phyloP scores from a whole-genome alignment of 371 early-diverging fungal genomes.

The Lichtheimia ramosa region DNA sequence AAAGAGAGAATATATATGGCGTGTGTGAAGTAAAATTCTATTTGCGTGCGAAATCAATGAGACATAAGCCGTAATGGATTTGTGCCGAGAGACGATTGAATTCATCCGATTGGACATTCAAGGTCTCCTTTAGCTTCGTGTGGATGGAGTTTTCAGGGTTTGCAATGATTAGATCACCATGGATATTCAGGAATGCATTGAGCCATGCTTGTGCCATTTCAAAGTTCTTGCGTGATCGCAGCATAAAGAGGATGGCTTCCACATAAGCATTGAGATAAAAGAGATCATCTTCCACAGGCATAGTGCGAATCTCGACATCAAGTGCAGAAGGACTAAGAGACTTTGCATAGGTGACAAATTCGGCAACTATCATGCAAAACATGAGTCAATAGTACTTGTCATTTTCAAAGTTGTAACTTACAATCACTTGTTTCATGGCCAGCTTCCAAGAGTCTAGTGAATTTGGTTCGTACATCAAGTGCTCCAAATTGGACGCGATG shows the following conservation, averaged over 20 bases:
- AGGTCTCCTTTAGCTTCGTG: slow-evolving; percentile 45
- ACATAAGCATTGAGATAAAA: slow-evolving; percentile 59
- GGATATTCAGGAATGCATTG: slow-evolving; percentile 72
- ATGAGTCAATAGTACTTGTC: background rate
- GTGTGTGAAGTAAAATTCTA: slow-evolving; percentile 18
- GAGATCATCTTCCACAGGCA: slow-evolving; percentile 64
- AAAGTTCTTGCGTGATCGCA: slow-evolving; percentile 73
- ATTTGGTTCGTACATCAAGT: slow-evolving; percentile 59
- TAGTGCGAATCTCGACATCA: slow-evolving; percentile 83
- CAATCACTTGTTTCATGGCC: slow-evolving; percentile 55
- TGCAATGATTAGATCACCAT: slow-evolving; percentile 74
- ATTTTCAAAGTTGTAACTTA: slow-evolving; percentile 25
- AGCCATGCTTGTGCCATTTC: slow-evolving; percentile 86
- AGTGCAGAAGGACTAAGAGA: slow-evolving; percentile 78
- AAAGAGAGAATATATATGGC: slow-evolving; percentile 8
- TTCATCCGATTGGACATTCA: slow-evolving; percentile 49
- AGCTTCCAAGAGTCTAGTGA: slow-evolving; percentile 50
- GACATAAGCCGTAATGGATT: slow-evolving; percentile 79
- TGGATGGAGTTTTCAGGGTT: slow-evolving; percentile 56
- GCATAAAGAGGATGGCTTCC: slow-evolving; percentile 58
- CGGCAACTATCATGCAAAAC: slow-evolving; percentile 11
- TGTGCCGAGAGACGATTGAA: slow-evolving; percentile 70
- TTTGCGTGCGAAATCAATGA: slow-evolving; percentile 78
- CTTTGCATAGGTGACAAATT: slow-evolving; percentile 69
- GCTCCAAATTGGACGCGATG: slow-evolving; percentile 39